Percentiles rank a stretch among this genome's conserved stretches.
These are phyloP conservation scores for Clarireedia homoeocarpa DNA, from an alignment of 2,329 filamentous ascomycete species.

Conservation along the genomic window DNA sequence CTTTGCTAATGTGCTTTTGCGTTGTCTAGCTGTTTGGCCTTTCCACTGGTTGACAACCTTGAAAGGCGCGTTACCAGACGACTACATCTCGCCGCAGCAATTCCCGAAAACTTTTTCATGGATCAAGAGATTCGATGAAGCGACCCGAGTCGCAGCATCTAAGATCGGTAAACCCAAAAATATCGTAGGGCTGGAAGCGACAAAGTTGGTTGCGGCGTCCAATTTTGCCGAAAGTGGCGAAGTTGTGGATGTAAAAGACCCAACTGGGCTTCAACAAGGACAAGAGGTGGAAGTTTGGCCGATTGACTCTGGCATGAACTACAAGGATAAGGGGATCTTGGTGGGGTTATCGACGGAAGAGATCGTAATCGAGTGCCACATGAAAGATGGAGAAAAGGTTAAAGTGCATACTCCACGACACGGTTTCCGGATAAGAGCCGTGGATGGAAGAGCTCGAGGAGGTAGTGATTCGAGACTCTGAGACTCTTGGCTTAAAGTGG, in stretches of 20 bases:
- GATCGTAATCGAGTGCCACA: constrained; percentile 48
- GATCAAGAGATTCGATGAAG: constrained; percentile 51
- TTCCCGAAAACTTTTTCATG: constrained; percentile 58
- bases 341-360: constrained; percentile 45
- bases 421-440: constrained; percentile 41
- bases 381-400: constrained; percentile 35
- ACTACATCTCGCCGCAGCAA: constrained; percentile 40
- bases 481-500: background rate
- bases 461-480: constrained; percentile 9
- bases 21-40: constrained; percentile 47
- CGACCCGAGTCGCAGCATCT: constrained; percentile 36
- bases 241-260: constrained; percentile 42
- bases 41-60: constrained; percentile 57
- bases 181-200: constrained; percentile 48
- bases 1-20: background rate
- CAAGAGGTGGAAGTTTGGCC: constrained; percentile 50
- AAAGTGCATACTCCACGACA: constrained; percentile 55
- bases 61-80: constrained; percentile 45
- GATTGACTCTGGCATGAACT: constrained; percentile 51
- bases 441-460: background rate
- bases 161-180: constrained; percentile 32
- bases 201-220: constrained; percentile 37
- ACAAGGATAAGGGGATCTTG: constrained; percentile 50
- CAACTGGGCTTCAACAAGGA: constrained; percentile 44
- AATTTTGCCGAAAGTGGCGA: constrained; percentile 39